Evolutionary conservation across 2,329 filamentous ascomycete genomes (phyloP), one percentile per base, ranked within the genome.

Genomic region (Orbilia ellipsospora): DNA sequence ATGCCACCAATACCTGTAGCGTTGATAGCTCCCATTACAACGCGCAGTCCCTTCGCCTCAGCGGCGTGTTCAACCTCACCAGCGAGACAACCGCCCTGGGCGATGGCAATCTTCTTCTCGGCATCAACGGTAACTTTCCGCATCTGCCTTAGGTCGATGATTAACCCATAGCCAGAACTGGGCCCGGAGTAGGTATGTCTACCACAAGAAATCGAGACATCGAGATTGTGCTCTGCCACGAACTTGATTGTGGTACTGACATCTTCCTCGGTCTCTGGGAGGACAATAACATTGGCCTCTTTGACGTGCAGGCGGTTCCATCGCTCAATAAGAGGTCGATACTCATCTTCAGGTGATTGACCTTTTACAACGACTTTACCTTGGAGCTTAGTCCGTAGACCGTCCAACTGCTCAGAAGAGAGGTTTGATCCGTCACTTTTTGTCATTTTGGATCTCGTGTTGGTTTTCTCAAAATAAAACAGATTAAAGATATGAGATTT

Each of bases 131-230:
- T 72, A 26, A 77, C 55, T 50, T 77, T 67, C 15, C 66, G 73
- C 48, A 77, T n/a, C 5, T 67, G 70, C n/a, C 66, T 62, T 26
- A 77, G n/a, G n/a, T 77, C 73, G 48, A 77, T 77, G 36, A 77
- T 36, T 16, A 77, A 45, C 1, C 73, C 73, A 42, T 45, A 51
- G 0, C 67, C 61, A 18, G 73, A 70, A 20, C 66, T 72, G 3
- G 65, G 61, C 20, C 73, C 73, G 7, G 66, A 70, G 57, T 66
- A 77, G 13, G 66, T 72, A 51, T 77, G 73, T 57, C 73, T 48
- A 13, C 73, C 73, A 5, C 51, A 62, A n/a, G 48, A 50, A 50
- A 77, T 72, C 15, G 73, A 31, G 6, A 77, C 67, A 48, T 77
- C 73, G 23, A 77, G 51, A 13, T 68, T 57, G 20, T 75, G 72